Conservation (phyloP, 2,329 filamentous ascomycete species). For the Colletotrichum sp. region DNA sequence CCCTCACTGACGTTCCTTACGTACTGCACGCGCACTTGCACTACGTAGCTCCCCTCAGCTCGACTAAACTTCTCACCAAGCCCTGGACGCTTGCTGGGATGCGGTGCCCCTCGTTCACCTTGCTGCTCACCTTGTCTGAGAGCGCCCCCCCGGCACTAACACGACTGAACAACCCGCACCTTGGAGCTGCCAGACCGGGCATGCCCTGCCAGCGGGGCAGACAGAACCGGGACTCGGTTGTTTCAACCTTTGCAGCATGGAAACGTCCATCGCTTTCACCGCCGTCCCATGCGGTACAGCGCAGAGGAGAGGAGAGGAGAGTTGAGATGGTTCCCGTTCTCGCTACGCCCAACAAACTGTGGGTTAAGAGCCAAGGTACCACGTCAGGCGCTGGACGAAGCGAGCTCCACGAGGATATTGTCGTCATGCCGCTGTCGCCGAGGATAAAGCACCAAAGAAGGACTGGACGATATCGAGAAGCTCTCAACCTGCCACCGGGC, state of each 20-base stretch:
- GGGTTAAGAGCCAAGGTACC: neutral
- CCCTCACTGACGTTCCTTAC: neutral
- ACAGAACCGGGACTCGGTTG: conserved; percentile 15
- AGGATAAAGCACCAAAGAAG: neutral
- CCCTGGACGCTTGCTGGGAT: neutral
- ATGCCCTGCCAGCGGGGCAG: conserved; percentile 8
- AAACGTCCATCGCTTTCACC: conserved; percentile 15
- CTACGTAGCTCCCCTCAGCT: neutral
- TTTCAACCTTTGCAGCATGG: conserved; percentile 11
- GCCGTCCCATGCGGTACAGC: conserved; percentile 3
- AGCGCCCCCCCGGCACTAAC: neutral
- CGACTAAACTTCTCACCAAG: neutral
- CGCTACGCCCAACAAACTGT: neutral
- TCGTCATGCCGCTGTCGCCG: conserved; percentile 10
- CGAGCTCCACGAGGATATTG: neutral
- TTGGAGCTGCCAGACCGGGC: neutral
- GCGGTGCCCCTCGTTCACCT: neutral
- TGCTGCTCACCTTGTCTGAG: neutral
- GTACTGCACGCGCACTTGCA: neutral
- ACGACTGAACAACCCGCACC: neutral
- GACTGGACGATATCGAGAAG: neutral
- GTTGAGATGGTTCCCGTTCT: neutral
- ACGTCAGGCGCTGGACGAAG: neutral
- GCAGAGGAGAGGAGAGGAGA: neutral
- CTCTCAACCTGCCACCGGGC: conserved; percentile 10